Evolutionary conservation across 805 yeast genomes (phyloP), one percentile per base, ranked within the genome.

Genomic region (Suhomyces sp.): DNA sequence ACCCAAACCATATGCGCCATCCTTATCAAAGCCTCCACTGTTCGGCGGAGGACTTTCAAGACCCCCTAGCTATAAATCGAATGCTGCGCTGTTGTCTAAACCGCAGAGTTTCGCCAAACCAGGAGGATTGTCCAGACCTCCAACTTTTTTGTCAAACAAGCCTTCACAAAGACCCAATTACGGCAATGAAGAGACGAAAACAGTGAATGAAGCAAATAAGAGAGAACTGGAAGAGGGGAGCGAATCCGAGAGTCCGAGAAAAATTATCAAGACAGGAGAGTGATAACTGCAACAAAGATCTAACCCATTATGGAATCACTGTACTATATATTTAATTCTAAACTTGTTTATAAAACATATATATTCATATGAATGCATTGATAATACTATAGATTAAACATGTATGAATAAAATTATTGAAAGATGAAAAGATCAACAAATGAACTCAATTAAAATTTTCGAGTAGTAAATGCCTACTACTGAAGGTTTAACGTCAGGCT

Each of bases 131-230:
- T 45, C 58, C 9, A 51, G 54, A 36, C 70, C 71, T 5, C 70
- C 71, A 4, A 62, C 58, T 43, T 65, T 65, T 35, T 41, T 60
- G 11, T 53, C 69, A 6, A 63, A 56, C 33, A 67, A 65, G 39
- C 42, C 35, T 10, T 11, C 32, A 12, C 35, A 26, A 23, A 17
- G 40, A 18, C 40, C 40, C 9, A 24, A 24, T n/a, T 18, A 10
- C 12, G 23, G 15, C 13, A n/a, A 14, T 5, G 17, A 29, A 2
- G 40, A 13, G 11, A 28, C 31, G 27, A 33, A 21, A 5, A 6
- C 31, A 10, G 32, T 20, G 12, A 29, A 25, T 27, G 33, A 28
- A 14, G 12, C 33, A 2, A 16, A 14, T 20, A 37, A 36, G 20
- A 26, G 40, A 15, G 39, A 38, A 20, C 25, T 24, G 20, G 34